Conservation (phyloP, 2,329 filamentous ascomycete genomes). For the Emmonsiellopsis sp. region DNA sequence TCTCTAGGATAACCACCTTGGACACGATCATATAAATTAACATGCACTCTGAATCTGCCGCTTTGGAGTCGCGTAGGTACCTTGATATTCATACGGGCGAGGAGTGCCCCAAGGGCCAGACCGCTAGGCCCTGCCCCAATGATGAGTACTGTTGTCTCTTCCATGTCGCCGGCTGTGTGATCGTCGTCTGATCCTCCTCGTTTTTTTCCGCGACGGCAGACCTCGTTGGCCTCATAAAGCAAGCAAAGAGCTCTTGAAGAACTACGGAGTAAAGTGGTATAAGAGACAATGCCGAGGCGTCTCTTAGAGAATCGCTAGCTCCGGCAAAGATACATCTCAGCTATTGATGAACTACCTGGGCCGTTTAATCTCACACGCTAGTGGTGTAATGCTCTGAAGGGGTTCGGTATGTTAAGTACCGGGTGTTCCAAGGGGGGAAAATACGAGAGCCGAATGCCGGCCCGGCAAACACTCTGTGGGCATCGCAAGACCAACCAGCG, state of each 20-base stretch:
- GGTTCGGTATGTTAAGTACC: neutral
- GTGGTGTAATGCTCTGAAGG: too few relatives aligned
- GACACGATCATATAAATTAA: too few relatives aligned
- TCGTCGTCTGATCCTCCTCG: too few relatives aligned
- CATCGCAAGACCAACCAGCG: too few relatives aligned
- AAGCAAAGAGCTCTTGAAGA: too few relatives aligned
- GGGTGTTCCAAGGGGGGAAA: neutral
- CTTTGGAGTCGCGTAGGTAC: neutral
- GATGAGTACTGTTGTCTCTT: neutral
- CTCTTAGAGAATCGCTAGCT: too few relatives aligned
- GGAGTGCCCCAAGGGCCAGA: neutral
- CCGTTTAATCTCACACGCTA: neutral
- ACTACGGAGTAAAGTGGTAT: neutral
- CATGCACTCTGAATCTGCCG: too few relatives aligned
- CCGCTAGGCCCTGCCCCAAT: neutral
- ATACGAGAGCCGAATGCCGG: neutral
- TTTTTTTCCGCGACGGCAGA: neutral
- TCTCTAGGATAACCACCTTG: slow-evolving; percentile 17
- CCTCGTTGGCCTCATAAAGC: neutral
- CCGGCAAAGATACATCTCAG: too few relatives aligned
- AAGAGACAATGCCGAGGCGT: neutral
- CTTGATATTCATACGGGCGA: neutral
- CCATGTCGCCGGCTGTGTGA: neutral
- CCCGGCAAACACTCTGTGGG: neutral
- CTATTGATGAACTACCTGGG: too few relatives aligned